Conservation (phyloP, 768 basidiomycete genomes). For the Naganishia antarctica region DNA sequence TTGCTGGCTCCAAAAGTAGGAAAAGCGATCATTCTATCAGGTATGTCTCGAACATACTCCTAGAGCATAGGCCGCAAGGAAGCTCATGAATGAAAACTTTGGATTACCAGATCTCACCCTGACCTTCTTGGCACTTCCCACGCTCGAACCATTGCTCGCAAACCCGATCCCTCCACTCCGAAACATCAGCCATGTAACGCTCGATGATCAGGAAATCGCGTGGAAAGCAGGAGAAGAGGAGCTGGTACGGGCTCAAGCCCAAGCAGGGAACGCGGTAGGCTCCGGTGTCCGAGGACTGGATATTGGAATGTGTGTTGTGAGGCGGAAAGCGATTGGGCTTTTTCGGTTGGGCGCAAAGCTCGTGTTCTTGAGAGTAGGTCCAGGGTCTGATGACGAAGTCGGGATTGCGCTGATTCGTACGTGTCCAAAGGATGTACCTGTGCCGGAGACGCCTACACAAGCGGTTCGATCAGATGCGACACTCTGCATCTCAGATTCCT, state of each 20-base stretch:
- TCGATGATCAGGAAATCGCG: slow-evolving; percentile 64
- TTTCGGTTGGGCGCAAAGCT: slow-evolving; percentile 43
- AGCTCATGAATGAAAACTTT: slow-evolving; percentile 50
- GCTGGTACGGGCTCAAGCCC: background rate
- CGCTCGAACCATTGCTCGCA: slow-evolving; percentile 65
- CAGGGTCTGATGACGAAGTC: background rate
- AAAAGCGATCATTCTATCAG: slow-evolving; percentile 69
- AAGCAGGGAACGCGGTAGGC: background rate
- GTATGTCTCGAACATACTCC: too few species aligned
- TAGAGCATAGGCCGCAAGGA: too few species aligned
- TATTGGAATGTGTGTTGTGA: slow-evolving; percentile 47
- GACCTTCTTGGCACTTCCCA: slow-evolving; percentile 74
- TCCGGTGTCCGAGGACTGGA: slow-evolving; percentile 28
- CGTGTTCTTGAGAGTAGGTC: slow-evolving; percentile 35
- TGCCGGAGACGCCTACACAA: slow-evolving; percentile 41
- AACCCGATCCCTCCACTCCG: slow-evolving; percentile 68
- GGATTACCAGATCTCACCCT: slow-evolving; percentile 52
- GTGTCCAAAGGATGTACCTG: slow-evolving; percentile 44
- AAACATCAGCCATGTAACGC: slow-evolving; percentile 70
- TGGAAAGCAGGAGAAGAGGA: slow-evolving; percentile 36
- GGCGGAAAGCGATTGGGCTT: slow-evolving; percentile 48
- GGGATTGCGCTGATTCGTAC: background rate
- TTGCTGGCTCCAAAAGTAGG: slow-evolving; percentile 70
- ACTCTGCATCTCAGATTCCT: slow-evolving; percentile 69
- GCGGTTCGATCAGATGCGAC: slow-evolving; percentile 55